Percentiles rank a stretch among this genome's conserved stretches.
phyloP scores from a whole-genome alignment of 495 filamentous ascomycete species.

The Daldinia loculata region DNA sequence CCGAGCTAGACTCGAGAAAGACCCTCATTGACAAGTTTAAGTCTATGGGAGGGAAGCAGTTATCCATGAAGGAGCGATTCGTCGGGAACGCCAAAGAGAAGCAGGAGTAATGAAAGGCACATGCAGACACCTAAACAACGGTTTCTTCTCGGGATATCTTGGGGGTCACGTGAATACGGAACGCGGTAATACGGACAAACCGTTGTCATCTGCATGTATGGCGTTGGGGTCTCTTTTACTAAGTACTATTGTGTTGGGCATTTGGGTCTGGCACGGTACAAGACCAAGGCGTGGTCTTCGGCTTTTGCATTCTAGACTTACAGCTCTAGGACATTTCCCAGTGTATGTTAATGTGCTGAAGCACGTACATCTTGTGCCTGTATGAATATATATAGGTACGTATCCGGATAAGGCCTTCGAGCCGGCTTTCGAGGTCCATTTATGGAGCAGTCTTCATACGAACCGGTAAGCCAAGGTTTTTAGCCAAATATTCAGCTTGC shows the following conservation, averaged over 20 bases:
- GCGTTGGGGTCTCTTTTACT: conserved; percentile 35
- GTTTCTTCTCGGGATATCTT: conserved; percentile 7
- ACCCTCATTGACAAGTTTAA: conserved; percentile 75
- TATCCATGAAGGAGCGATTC: conserved; percentile 60
- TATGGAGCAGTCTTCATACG: neutral
- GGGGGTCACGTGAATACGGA: conserved; percentile 22
- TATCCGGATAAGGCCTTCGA: neutral
- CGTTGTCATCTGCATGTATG: conserved; percentile 36
- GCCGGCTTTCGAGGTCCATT: neutral
- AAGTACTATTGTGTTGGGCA: conserved; percentile 13
- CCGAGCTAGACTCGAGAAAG: conserved; percentile 72
- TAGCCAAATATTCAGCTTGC: neutral
- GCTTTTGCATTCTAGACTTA: conserved; percentile 16
- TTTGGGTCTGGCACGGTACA: conserved; percentile 15
- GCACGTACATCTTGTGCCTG: conserved; percentile 8
- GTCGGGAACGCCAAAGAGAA: conserved; percentile 39
- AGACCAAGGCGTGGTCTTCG: conserved; percentile 13
- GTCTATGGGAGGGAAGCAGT: conserved; percentile 72
- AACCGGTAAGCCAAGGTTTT: neutral
- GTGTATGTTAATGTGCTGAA: conserved; percentile 26
- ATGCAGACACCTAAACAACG: conserved; percentile 4
- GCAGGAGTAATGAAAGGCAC: conserved; percentile 19
- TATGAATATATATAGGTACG: neutral
- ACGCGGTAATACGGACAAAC: conserved; percentile 27
- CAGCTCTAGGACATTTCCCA: conserved; percentile 11